Percentiles rank a stretch among this genome's conserved stretches.
Evolutionary conservation across 495 filamentous ascomycete genomes (phyloP).

Genomic region (Trichocladium antarcticum): DNA sequence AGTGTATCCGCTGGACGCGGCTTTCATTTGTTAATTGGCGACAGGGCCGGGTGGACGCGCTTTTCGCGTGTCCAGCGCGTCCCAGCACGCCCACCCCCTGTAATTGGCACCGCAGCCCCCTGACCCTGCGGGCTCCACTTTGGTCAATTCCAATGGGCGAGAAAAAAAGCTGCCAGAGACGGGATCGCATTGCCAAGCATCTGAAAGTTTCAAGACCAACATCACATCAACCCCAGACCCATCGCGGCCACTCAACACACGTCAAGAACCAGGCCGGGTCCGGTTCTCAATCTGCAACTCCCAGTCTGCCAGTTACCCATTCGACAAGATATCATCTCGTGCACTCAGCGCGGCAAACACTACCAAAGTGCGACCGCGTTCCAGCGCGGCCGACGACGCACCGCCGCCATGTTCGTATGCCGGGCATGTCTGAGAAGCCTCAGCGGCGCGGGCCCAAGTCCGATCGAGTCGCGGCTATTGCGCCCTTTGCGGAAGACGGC

Average conservation of each 20-base stretch:
- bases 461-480: constrained; percentile 5
- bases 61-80: constrained; percentile 21
- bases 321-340: background rate
- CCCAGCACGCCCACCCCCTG: constrained; percentile 11
- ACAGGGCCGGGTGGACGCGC: constrained; percentile 22
- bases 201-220: no score
- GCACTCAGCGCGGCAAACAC: background rate
- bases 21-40: constrained; percentile 5
- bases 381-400: background rate
- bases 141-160: no score
- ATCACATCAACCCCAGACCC: background rate
- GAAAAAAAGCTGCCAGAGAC: background rate
- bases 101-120: constrained; percentile 1
- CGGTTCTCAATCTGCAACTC: no score
- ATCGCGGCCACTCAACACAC: no score
- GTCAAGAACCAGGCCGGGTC: no score
- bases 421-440: constrained; percentile 25
- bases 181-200: no score
- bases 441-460: constrained; percentile 10
- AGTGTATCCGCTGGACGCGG: background rate
- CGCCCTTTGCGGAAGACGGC: background rate
- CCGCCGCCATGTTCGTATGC: constrained; percentile 32
- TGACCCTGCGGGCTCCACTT: background rate
- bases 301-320: no score
- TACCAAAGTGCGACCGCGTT: background rate